Conservation (phyloP, 306 rosid genomes). For the Abrus precatorius region DNA sequence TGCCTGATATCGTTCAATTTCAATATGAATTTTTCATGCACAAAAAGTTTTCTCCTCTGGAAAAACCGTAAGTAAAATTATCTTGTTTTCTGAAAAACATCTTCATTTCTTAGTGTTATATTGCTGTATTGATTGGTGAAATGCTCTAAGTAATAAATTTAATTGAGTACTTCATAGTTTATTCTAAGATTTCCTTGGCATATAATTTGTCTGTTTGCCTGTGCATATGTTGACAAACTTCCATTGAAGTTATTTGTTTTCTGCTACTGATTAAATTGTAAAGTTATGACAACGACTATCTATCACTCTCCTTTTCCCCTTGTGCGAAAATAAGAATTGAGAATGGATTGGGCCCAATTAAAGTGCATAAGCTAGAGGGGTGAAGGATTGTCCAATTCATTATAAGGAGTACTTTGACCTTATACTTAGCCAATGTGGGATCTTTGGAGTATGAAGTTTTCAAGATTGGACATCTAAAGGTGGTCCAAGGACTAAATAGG, state of each 20-base stretch:
- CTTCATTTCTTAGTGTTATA: constrained; percentile 1
- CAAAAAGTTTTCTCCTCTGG: constrained; percentile 19
- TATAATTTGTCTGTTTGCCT: not conserved
- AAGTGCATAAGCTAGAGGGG: not conserved
- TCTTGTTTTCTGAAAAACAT: constrained; percentile 24
- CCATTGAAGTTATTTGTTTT: not conserved
- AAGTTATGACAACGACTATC: not conserved
- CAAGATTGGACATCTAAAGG: not conserved
- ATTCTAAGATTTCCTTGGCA: not conserved
- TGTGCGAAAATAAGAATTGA: not conserved
- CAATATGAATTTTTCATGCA: constrained; percentile 3
- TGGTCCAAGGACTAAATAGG: not conserved
- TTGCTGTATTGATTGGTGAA: constrained; percentile 24
- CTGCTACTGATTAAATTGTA: not conserved
- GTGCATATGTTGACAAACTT: not conserved
- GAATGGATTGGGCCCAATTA: not conserved
- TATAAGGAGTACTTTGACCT: not conserved
- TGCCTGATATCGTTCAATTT: constrained; percentile 27
- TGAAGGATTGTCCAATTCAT: not conserved
- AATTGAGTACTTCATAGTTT: not conserved
- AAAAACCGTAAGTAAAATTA: not conserved
- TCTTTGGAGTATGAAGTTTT: not conserved
- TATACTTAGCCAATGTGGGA: not conserved
- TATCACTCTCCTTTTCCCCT: not conserved
- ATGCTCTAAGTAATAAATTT: not conserved